Percentiles rank a stretch among this genome's conserved stretches.
Evolutionary conservation across 2,329 filamentous ascomycete genomes (phyloP).

Genomic region (Drechslera avenae): DNA sequence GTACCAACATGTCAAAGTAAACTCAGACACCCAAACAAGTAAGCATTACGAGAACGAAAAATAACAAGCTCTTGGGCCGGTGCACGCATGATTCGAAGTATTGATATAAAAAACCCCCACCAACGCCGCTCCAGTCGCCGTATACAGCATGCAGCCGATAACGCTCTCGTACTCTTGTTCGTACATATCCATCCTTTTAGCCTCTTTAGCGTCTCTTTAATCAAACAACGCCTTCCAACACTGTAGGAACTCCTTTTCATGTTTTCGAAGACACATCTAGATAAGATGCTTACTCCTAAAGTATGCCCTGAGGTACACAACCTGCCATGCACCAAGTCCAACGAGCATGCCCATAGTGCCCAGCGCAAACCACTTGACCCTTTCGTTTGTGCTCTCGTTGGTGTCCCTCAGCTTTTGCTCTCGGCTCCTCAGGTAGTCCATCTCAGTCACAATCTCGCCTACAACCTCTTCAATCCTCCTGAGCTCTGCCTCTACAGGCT

Average conservation of each 20-base stretch:
- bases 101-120: constrained; percentile 21
- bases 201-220: neutral
- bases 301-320: constrained; percentile 95
- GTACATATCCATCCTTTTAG: constrained; percentile 17
- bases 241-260: no score
- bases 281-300: constrained; percentile 68
- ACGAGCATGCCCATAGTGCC: constrained; percentile 90
- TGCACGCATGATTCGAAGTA: constrained; percentile 2
- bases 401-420: constrained; percentile 98
- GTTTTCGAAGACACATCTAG: constrained; percentile 29
- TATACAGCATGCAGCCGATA: constrained; percentile 26
- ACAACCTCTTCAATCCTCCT: constrained; percentile 91
- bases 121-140: constrained; percentile 29
- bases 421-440: constrained; percentile 89
- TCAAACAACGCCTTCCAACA: constrained; percentile 1
- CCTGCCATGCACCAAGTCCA: constrained; percentile 92
- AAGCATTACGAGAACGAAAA: no score
- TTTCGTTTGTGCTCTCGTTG: constrained; percentile 98
- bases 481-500: constrained; percentile 94
- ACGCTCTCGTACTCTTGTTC: constrained; percentile 19
- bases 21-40: no score
- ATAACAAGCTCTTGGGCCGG: no score
- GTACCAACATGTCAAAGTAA: neutral
- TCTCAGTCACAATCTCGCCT: constrained; percentile 84
- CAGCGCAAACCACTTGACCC: constrained; percentile 98